Conservation (phyloP, 306 rosid species). For the Vigna hirtella region DNA sequence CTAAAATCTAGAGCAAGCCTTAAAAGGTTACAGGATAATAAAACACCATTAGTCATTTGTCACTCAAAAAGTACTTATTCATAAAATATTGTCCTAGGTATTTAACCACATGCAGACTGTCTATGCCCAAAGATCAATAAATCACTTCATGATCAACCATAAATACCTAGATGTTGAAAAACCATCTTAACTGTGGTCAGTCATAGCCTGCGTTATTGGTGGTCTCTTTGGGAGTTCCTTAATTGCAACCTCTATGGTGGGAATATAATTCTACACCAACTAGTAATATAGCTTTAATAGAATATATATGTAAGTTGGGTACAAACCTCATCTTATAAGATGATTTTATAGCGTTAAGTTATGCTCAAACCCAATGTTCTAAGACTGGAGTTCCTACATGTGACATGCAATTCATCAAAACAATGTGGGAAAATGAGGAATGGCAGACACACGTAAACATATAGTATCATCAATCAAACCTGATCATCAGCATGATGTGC, state of each 20-base stretch:
- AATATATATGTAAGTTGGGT: too few species aligned
- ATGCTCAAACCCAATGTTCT: too few species aligned
- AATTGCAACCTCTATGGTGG: too few species aligned
- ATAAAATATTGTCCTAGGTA: constrained; percentile 18
- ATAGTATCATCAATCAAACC: constrained; percentile 53
- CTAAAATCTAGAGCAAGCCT: constrained; percentile 55
- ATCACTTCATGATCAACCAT: constrained; percentile 3
- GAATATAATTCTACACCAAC: too few species aligned
- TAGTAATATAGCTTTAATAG: too few species aligned
- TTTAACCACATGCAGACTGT: not conserved
- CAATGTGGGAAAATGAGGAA: constrained; percentile 21
- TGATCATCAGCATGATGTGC: constrained; percentile 99
- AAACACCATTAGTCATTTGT: constrained; percentile 24
- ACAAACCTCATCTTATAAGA: too few species aligned
- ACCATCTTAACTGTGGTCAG: too few species aligned
- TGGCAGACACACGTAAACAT: not conserved
- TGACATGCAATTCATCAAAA: constrained; percentile 25
- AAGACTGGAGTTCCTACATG: constrained; percentile 11
- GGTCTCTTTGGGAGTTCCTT: too few species aligned
- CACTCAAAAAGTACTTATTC: constrained; percentile 31
- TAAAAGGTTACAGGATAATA: constrained; percentile 35
- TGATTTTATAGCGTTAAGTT: too few species aligned
- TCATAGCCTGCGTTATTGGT: too few species aligned
- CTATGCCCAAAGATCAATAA: not conserved
- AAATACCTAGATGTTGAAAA: not conserved